Base-by-base conservation (phyloP, 805 yeast species). In the Candida vaughaniae region DNA sequence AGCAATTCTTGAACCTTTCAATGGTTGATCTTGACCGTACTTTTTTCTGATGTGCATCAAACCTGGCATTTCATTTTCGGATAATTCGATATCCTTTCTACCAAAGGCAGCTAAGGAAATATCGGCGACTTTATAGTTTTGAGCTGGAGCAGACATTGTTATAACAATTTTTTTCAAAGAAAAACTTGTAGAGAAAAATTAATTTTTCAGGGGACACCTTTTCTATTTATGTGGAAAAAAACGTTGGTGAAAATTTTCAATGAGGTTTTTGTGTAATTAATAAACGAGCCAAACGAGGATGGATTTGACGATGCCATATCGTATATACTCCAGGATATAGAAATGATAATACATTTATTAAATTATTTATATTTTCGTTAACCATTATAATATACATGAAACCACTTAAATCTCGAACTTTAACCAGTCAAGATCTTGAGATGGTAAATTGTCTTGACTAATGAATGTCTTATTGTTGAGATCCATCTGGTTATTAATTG, bases 11-110 rank as follows among this genome's bases (percentile, higher is more conserved):
- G 99, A 98, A 59, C 98, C 99, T 71, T 86, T 85, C 71, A 91
- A 82, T 52, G 98, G 98, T 75, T 91, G 96, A 46, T 79, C 81
- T 34, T 75, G 73, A 56, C 95, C 97, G 76, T 90, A 93, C 70
- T 83, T 81, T 68, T 76, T 78, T 76, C 99, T 86, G 75, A 90
- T 91, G 73, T 90, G 85, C 95, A 93, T 91, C 65, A 91, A 80
- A 80, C 99, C 97, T 56, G 97, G 97, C 97, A 90, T 88, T 75
- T 91, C 98, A 69, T 91, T 91, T 78, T 91, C 99, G 53, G 98
- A 93, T 66, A 91, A 80, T 75, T 91, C 97, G 60, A 91, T 93
- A 74, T 91, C 99, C 74, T 91, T 93, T 80, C 99, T 89, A 75
- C 99, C 99, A 71, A 93, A 91, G 64, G 99, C 99, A 64, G 99